Percentiles rank a stretch among this genome's conserved stretches.
phyloP scores from a whole-genome alignment of 1,139 yeast genomes.

The Scheffersomyces stambukii region DNA sequence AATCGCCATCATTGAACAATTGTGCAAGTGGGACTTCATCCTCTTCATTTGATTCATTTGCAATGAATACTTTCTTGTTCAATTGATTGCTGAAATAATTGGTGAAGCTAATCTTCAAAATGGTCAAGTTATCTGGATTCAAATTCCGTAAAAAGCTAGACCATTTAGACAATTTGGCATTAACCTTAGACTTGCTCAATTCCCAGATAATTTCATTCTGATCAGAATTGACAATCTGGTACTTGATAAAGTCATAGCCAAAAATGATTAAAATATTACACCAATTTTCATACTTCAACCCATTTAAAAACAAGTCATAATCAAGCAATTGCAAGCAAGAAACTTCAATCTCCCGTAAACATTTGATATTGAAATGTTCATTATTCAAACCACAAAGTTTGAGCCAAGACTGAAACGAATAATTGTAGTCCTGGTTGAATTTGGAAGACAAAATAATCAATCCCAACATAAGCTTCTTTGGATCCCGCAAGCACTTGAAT shows the following conservation, averaged over 20 bases:
- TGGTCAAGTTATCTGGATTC: constrained; percentile 15
- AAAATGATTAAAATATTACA: constrained; percentile 42
- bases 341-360: constrained; percentile 51
- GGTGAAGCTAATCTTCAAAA: constrained; percentile 25
- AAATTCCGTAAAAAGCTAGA: constrained; percentile 21
- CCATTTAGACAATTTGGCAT: constrained; percentile 29
- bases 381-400: constrained; percentile 59
- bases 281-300: constrained; percentile 52
- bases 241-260: constrained; percentile 41
- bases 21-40: not conserved
- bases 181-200: constrained; percentile 16
- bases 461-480: constrained; percentile 63
- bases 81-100: constrained; percentile 31
- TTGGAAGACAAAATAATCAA: constrained; percentile 68
- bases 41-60: constrained; percentile 5
- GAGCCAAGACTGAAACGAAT: constrained; percentile 70
- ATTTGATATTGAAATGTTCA: constrained; percentile 31
- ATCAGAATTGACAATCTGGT: constrained; percentile 17
- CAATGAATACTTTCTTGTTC: constrained; percentile 29
- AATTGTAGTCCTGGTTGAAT: constrained; percentile 70
- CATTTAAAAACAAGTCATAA: constrained; percentile 53
- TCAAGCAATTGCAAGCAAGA: constrained; percentile 50
- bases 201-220: constrained; percentile 30
- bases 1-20: not conserved
- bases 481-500: constrained; percentile 32